Evolutionary conservation across 768 basidiomycete genomes (phyloP).

Genomic region (Amanita jacksonii): DNA sequence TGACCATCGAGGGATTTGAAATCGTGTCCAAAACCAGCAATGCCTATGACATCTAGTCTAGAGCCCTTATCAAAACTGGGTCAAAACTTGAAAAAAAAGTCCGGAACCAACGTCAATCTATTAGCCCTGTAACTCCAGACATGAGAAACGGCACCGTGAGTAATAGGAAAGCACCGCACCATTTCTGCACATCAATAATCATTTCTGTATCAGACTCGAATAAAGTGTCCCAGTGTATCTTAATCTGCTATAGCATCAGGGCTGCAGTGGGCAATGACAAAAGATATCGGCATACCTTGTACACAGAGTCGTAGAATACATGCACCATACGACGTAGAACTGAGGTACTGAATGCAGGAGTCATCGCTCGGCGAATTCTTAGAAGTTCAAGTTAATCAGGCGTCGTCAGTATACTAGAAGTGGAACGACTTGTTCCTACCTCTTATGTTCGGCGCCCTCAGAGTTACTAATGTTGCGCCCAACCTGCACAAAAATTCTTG

Average conservation of each 20-base stretch:
- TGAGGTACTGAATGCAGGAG: slow-evolving; percentile 44
- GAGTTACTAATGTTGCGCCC: too few relatives aligned
- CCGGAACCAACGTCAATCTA: slow-evolving; percentile 26
- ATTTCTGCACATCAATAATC: slow-evolving; percentile 38
- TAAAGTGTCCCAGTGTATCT: slow-evolving; percentile 19
- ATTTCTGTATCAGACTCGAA: slow-evolving; percentile 22
- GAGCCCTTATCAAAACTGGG: background rate
- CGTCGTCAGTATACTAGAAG: too few relatives aligned
- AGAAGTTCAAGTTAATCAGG: too few relatives aligned
- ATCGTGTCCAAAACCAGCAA: slow-evolving; percentile 50
- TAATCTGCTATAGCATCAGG: slow-evolving; percentile 21
- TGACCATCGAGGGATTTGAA: slow-evolving; percentile 45
- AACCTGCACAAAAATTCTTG: too few relatives aligned
- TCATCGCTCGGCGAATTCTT: slow-evolving; percentile 18
- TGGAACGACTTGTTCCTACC: too few relatives aligned
- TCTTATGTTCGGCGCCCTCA: too few relatives aligned
- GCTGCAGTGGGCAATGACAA: background rate
- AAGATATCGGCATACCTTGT: slow-evolving; percentile 40
- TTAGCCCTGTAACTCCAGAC: slow-evolving; percentile 28
- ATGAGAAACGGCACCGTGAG: background rate
- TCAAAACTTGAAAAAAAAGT: background rate
- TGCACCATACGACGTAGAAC: slow-evolving; percentile 35
- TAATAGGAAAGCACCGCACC: slow-evolving; percentile 19
- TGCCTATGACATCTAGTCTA: slow-evolving; percentile 48
- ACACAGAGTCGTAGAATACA: slow-evolving; percentile 41